Conservation (phyloP, 805 yeast species). For the Schwanniomyces occidentalis region DNA sequence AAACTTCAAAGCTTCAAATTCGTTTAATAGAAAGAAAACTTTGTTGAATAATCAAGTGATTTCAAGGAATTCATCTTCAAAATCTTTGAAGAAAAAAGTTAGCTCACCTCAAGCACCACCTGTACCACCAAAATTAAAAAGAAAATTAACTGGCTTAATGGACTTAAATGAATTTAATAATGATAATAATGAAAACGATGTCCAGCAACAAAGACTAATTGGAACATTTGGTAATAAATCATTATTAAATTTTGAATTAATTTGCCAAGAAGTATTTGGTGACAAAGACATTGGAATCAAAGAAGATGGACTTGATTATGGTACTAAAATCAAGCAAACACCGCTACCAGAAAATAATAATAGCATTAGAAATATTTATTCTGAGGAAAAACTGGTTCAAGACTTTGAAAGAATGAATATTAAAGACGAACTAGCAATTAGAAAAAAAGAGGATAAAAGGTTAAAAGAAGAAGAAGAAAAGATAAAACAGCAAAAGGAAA, state of each 20-base stretch:
- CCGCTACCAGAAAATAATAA: no score
- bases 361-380: no score
- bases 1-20: slow-evolving; percentile 38
- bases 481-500: slow-evolving; percentile 11
- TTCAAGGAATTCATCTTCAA: slow-evolving; percentile 22
- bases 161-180: slow-evolving; percentile 11
- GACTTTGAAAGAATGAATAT: no score
- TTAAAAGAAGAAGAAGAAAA: slow-evolving; percentile 13
- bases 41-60: slow-evolving; percentile 25
- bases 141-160: slow-evolving; percentile 17
- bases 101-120: slow-evolving; percentile 15
- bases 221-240: slow-evolving; percentile 21
- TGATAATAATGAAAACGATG: background rate
- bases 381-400: no score
- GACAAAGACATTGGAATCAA: slow-evolving; percentile 13
- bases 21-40: slow-evolving; percentile 36
- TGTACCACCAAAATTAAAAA: slow-evolving; percentile 16
- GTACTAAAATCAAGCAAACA: no score
- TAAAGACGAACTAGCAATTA: no score
- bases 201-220: background rate
- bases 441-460: slow-evolving; percentile 17
- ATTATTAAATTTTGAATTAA: slow-evolving; percentile 28
- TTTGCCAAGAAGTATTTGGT: slow-evolving; percentile 34
- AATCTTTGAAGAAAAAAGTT: slow-evolving; percentile 13
- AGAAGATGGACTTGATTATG: no score